phyloP scores from a whole-genome alignment of 2,329 filamentous ascomycete genomes.

The Periconia sp. region DNA sequence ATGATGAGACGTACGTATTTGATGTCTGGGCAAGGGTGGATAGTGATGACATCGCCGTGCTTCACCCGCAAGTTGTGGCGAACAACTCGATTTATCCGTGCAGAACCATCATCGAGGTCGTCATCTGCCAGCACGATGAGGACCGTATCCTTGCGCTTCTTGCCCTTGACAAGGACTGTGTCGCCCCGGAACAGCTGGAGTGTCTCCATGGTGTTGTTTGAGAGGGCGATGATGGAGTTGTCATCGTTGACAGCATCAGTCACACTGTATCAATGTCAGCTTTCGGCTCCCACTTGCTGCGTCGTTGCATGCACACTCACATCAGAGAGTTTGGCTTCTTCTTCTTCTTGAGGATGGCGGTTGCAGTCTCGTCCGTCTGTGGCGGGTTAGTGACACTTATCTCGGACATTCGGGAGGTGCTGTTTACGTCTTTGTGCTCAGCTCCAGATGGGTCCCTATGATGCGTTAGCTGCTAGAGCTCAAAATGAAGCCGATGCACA shows the following conservation, averaged over 20 bases:
- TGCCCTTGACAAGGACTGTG: conserved; percentile 96
- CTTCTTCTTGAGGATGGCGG: conserved; percentile 99
- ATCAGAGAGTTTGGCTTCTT: conserved; percentile 99
- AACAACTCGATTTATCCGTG: conserved; percentile 97
- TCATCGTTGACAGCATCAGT: conserved; percentile 99
- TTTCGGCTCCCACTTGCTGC: background rate
- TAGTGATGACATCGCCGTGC: conserved; percentile 96
- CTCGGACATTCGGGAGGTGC: conserved; percentile 14
- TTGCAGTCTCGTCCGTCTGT: conserved; percentile 88
- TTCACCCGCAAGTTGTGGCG: conserved; percentile 98
- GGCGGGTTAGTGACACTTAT: conserved; percentile 38
- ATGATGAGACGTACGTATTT: conserved; percentile 82
- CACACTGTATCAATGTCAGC: conserved; percentile 68
- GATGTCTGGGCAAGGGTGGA: conserved; percentile 98
- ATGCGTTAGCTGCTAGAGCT: conserved; percentile 48
- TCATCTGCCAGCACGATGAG: conserved; percentile 97
- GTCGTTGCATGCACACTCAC: conserved; percentile 60
- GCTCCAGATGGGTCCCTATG: conserved; percentile 85
- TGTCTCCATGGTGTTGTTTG: conserved; percentile 98
- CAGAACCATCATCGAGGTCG: conserved; percentile 95
- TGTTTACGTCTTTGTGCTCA: conserved; percentile 77
- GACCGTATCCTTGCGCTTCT: conserved; percentile 99
- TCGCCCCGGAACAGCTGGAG: conserved; percentile 98
- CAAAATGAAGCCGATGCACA: conserved; percentile 7
- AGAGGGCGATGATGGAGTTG: conserved; percentile 98